Base-by-base conservation (phyloP, 139 green algal species). In the Coelastrella sp. region DNA sequence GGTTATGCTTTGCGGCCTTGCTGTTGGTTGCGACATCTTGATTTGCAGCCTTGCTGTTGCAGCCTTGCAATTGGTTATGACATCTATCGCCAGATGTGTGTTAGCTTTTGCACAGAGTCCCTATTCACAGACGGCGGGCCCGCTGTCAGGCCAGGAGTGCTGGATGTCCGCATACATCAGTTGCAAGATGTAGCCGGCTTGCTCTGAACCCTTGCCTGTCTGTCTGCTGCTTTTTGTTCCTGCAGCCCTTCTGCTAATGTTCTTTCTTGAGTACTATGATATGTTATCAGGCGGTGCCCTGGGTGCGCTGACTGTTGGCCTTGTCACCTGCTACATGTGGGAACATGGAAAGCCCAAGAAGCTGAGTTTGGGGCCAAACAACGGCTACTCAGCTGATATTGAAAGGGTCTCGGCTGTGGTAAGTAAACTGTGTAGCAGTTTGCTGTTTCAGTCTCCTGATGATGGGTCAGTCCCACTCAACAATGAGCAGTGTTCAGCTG, bases 251-350 rank as follows among this genome's bases (percentile, higher is more conserved):
- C 85, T 95, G 60, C 87, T 97, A 83, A 97, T 97, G 90, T 98
- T 95, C 81, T 96, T 97, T 22, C 85, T 98, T 56, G 94, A 97
- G 75, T 92, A 95, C 60, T 97, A 92, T 64, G 80, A 94, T 71
- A 96, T 97, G 89, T 94, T 91, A 14, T 94, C 92, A 10, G 96
- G 94, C 5, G 96, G 96, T 22, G 96, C 96, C 3, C 91, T 98
- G 83, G 96, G 89, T 3, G 84, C 94, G 1, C 91, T 98, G 0
- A 93, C 92, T 5, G 90, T 96, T 54, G 95, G 95, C 5, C 92
- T 97, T 11, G 87, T 92, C 16, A 92, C 93, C 58, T 93, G 91
- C 58, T 95, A 94, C 83, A 71, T 90, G 16, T 97, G 95, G 94
- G 93, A 95, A 60, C 83, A 91, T 61, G 95, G 95, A 71, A 91